These are phyloP conservation scores for Clonostachys solani DNA, from an alignment of 2,329 filamentous ascomycete species.

Conservation along the genomic window DNA sequence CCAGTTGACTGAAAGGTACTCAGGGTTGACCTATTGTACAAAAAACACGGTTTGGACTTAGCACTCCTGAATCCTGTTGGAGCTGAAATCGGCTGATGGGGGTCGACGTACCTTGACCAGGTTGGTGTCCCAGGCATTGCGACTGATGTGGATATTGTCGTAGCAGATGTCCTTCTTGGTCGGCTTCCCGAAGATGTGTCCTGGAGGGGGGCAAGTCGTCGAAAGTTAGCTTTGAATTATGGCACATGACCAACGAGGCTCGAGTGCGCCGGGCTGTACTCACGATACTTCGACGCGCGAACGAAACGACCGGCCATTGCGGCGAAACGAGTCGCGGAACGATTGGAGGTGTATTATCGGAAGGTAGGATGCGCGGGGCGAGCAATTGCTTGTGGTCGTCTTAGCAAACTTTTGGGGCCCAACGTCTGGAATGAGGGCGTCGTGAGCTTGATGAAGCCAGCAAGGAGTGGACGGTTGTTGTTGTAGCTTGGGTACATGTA, in stretches of 20 bases:
- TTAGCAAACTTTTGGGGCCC: too few relatives aligned
- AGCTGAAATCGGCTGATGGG: neutral
- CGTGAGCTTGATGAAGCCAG: too few relatives aligned
- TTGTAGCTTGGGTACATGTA: too few relatives aligned
- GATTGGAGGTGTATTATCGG: too few relatives aligned
- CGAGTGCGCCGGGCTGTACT: slow-evolving; percentile 12
- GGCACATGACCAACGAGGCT: too few relatives aligned
- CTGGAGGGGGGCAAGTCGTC: slow-evolving; percentile 38
- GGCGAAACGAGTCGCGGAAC: neutral
- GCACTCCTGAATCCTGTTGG: neutral
- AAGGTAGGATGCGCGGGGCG: too few relatives aligned
- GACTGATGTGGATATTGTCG: slow-evolving; percentile 94
- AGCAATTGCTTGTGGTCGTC: too few relatives aligned
- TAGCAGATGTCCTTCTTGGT: slow-evolving; percentile 98
- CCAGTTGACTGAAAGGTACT: slow-evolving; percentile 98
- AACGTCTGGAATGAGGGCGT: too few relatives aligned
- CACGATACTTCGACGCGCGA: slow-evolving; percentile 66
- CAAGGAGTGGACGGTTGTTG: too few relatives aligned
- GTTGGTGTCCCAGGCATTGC: slow-evolving; percentile 99
- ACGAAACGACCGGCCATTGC: slow-evolving; percentile 62
- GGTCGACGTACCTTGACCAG: slow-evolving; percentile 74
- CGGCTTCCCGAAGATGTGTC: slow-evolving; percentile 96
- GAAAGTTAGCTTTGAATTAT: slow-evolving; percentile 10
- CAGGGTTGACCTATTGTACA: slow-evolving; percentile 72
- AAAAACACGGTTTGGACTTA: neutral